These are phyloP conservation scores for Colletotrichum lindemuthianum DNA, from an alignment of 2,329 filamentous ascomycete genomes.

Conservation along the genomic window DNA sequence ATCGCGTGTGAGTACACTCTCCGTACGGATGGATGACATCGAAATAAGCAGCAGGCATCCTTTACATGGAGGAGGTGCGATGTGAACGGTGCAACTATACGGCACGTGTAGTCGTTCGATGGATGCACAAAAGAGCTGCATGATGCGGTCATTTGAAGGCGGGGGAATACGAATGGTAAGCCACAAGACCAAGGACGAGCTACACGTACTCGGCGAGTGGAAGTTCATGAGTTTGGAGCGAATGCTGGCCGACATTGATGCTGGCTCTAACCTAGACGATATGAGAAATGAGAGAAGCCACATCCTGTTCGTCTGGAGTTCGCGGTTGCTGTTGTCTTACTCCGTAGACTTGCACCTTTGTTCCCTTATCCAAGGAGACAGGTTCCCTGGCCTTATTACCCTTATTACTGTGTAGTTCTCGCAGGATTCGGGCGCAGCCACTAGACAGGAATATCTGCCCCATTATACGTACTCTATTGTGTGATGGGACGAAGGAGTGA, in stretches of 20 bases:
- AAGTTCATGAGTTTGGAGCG: constrained; percentile 3
- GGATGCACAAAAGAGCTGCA: constrained; percentile 23
- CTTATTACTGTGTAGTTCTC: too few species aligned
- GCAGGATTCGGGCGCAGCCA: constrained; percentile 7
- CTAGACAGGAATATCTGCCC: background rate
- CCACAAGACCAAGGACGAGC: constrained; percentile 27
- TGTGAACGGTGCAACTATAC: background rate
- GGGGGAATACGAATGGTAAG: constrained; percentile 12
- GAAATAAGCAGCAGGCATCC: constrained; percentile 22
- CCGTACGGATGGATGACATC: constrained; percentile 4
- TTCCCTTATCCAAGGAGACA: background rate
- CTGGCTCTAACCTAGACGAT: background rate
- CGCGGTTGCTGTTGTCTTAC: background rate
- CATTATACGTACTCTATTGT: background rate
- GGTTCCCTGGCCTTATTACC: constrained; percentile 9
- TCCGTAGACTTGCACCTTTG: background rate
- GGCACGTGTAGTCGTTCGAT: constrained; percentile 28
- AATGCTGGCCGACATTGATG: constrained; percentile 9
- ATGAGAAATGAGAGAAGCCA: constrained; percentile 13
- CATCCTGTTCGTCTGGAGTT: constrained; percentile 1
- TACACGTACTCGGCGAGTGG: background rate
- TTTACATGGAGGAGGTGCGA: background rate
- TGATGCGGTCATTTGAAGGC: constrained; percentile 34
- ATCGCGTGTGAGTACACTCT: constrained; percentile 12
- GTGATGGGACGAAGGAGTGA: constrained; percentile 22